Base-by-base conservation (phyloP, 2,329 filamentous ascomycete species). In the Verticillium isaacii region DNA sequence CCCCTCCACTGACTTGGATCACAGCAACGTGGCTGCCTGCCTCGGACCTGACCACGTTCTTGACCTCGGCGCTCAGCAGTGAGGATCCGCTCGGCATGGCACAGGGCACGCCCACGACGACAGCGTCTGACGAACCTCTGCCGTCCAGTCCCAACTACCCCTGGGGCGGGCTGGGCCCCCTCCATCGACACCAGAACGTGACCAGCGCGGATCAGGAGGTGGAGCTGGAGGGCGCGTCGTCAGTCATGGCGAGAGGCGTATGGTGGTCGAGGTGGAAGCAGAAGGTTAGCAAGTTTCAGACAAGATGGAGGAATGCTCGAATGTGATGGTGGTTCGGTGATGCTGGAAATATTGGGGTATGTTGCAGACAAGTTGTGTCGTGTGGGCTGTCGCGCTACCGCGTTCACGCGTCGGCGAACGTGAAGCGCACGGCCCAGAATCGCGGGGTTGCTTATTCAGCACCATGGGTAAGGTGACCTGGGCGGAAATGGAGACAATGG, bases 141-240 rank as follows among this genome's bases (percentile, higher is more conserved):
- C 70, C 73, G 6, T 65, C 67, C 2, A 71, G 73, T 34, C 68
- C 71, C 17, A 72, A 74, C 61, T 75, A 69, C 32, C 74, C 75
- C 1, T 77, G 75, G 75, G 75, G 73, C 12, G 72, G 71, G 34
- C 68, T 71, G 63, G 74, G 70, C 41, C 74, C 74, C 1, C 61
- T 73, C 37, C 74, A 77, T 62, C 73, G 74, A 5, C 73, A 75
- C 58, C 69, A 71, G 34, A 71, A 72, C 59, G 66, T 70, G 57
- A 68, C 67, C 45, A 52, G 12, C 19, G 45, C 19, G 19, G 45
- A 23, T 25, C 45, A 19, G 19, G 45, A 23, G 8, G 11, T 19
- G n/a, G 45, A 52, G 2, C 11, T 52, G 7, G 45, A 23, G 19
- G 45, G 11, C 11, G 45, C 45, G 45, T 23, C 45, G 45, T 23